These are phyloP conservation scores for Dinochytrium kinnereticum DNA, from an alignment of 371 early-diverging fungal species.

Conservation along the genomic window DNA sequence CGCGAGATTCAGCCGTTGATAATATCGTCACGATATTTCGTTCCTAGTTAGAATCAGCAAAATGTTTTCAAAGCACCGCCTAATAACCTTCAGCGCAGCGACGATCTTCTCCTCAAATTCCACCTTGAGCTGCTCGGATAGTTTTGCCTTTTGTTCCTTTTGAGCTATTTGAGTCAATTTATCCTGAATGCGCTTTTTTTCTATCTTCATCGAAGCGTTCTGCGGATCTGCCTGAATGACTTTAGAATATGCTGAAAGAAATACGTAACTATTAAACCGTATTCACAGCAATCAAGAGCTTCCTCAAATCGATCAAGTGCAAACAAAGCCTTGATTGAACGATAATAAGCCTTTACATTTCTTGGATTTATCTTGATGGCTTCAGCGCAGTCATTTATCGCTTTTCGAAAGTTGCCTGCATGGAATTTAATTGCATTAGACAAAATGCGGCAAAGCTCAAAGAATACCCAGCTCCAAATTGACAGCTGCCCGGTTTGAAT, in stretches of 20 bases:
- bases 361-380: constrained; percentile 79
- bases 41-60: constrained; percentile 38
- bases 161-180: constrained; percentile 31
- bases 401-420: constrained; percentile 80
- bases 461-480: constrained; percentile 80
- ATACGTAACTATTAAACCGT: constrained; percentile 64
- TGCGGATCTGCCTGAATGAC: neutral
- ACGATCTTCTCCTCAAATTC: constrained; percentile 22
- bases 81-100: constrained; percentile 28
- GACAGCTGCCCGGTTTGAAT: constrained; percentile 90
- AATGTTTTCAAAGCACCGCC: neutral
- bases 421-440: no score
- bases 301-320: constrained; percentile 80
- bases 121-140: constrained; percentile 25
- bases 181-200: constrained; percentile 40
- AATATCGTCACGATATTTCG: constrained; percentile 63
- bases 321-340: constrained; percentile 83
- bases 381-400: constrained; percentile 85
- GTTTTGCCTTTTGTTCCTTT: constrained; percentile 24
- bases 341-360: constrained; percentile 90
- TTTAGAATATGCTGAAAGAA: neutral
- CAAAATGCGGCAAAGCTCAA: neutral
- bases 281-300: constrained; percentile 82
- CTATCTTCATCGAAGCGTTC: constrained; percentile 65
- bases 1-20: constrained; percentile 32